Base-by-base conservation (phyloP, 495 filamentous ascomycete species). In the Aspergillus carlsbadensis region DNA sequence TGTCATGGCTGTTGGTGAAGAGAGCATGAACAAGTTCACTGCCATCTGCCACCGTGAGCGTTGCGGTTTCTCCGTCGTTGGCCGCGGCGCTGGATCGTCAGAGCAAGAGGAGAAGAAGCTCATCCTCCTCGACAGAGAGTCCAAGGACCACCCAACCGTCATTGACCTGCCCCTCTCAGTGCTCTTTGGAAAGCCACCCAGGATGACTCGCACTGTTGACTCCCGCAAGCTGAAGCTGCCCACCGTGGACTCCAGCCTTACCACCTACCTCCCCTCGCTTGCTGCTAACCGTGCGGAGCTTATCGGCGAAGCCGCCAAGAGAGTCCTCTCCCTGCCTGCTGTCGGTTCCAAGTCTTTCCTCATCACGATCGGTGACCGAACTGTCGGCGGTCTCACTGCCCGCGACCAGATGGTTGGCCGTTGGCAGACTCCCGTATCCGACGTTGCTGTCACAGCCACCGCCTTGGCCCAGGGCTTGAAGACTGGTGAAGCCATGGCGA, bases 291-390 rank as follows among this genome's bases (percentile, higher is more conserved):
- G 57, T n/a, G 51, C 54, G 10, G 87, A 87, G 15, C 70, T 96
- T 5, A 67, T 98, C 6, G 73, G 77, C 29, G 84, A 91, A 63
- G 91, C 94, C 15, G 80, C 91, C 2, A 81, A 88, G 60, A 77
- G 91, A 57, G 90, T 98, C 2, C 83, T 98, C 42, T 82, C 81
- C 47, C 79, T 98, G 44, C 94, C 94, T 10, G 80, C 91, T 20
- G 94, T 98, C 18, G 94, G 90, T 8, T 96, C 92, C 14, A 98
- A 98, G 74, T 91, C 87, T 7, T 98, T 98, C 78, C 80, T 98
- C 11, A 97, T 98, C 63, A 97, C 94, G 2, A 98, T 98, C 64
- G 91, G 87, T 35, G 94, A 98, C 64, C 84, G 95, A 34, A 90
- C 87, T 39, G 94, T 97, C 39, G 91, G 91, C 54, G 94, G 94